Evolutionary conservation across 2,329 filamentous ascomycete species (phyloP).

Genomic region (Penicillium sp.): DNA sequence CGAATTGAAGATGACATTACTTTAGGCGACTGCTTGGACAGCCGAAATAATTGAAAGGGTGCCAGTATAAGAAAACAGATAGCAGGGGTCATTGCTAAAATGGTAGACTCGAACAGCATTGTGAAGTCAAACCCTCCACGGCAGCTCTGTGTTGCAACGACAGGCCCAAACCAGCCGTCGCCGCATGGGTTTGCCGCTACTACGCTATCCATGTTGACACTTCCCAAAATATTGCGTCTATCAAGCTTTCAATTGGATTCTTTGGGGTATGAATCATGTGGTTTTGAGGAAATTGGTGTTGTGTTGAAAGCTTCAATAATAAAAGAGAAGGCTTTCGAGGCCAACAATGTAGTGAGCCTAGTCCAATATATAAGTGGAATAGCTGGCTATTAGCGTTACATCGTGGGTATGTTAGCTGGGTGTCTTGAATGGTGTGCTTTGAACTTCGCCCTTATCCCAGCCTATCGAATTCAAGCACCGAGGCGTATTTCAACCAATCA

Average conservation of each 20-base stretch:
- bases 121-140: slow-evolving; percentile 26
- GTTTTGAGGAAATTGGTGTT: no score
- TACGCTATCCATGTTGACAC: background rate
- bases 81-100: slow-evolving; percentile 16
- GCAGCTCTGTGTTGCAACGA: slow-evolving; percentile 10
- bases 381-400: background rate
- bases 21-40: slow-evolving; percentile 13
- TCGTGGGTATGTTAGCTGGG: background rate
- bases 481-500: background rate
- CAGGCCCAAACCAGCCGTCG: slow-evolving; percentile 15
- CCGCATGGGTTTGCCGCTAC: background rate
- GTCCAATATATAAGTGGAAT: background rate
- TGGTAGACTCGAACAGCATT: slow-evolving; percentile 14
- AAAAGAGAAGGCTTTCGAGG: background rate
- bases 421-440: background rate
- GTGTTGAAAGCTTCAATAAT: background rate
- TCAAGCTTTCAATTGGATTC: background rate
- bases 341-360: background rate
- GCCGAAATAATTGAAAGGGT: slow-evolving; percentile 18
- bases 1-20: slow-evolving; percentile 14
- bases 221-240: background rate
- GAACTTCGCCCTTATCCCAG: background rate
- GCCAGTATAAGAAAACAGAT: slow-evolving; percentile 12
- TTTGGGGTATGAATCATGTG: no score
- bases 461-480: background rate